Evolutionary conservation across 2,329 filamentous ascomycete species (phyloP).

Genomic region (Zymoseptoria passerinii): DNA sequence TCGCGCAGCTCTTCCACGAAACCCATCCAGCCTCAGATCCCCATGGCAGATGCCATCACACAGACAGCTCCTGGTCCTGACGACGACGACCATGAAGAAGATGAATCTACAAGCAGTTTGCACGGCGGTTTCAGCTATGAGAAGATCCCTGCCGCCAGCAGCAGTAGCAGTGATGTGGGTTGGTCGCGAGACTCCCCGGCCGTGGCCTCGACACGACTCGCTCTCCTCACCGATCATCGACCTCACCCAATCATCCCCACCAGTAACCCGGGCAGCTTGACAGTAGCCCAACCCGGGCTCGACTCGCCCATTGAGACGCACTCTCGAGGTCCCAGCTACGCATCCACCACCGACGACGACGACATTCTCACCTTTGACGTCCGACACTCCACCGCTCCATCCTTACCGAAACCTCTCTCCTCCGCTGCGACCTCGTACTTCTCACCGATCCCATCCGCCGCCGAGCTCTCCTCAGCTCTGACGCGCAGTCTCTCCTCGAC

Average conservation of each 20-base stretch:
- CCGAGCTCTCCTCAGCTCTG: conserved; percentile 6
- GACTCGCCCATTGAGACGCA: conserved; percentile 26
- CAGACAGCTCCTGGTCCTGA: background rate
- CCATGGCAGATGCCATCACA: conserved; percentile 16
- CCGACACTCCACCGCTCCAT: conserved; percentile 21
- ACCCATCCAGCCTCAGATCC: conserved; percentile 12
- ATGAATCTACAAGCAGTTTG: conserved; percentile 9
- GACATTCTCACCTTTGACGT: conserved; percentile 57
- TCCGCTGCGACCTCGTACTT: conserved; percentile 24
- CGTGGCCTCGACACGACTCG: conserved; percentile 20
- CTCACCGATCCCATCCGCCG: conserved; percentile 11
- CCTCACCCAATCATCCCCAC: conserved; percentile 6
- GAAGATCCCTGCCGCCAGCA: conserved; percentile 23
- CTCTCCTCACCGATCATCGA: conserved; percentile 23
- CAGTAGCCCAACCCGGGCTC: conserved; percentile 13
- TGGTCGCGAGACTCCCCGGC: conserved; percentile 27
- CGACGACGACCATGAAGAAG: conserved; percentile 10
- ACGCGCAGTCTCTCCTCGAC: conserved; percentile 14
- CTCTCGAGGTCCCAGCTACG: conserved; percentile 46
- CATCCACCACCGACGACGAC: conserved; percentile 77
- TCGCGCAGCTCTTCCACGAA: conserved; percentile 28
- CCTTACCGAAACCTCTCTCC: conserved; percentile 15
- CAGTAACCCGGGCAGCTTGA: background rate
- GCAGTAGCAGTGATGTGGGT: conserved; percentile 13
- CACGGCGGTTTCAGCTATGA: conserved; percentile 33